Conservation (phyloP, 208 protist species). For the Strigomonas culicis region DNA sequence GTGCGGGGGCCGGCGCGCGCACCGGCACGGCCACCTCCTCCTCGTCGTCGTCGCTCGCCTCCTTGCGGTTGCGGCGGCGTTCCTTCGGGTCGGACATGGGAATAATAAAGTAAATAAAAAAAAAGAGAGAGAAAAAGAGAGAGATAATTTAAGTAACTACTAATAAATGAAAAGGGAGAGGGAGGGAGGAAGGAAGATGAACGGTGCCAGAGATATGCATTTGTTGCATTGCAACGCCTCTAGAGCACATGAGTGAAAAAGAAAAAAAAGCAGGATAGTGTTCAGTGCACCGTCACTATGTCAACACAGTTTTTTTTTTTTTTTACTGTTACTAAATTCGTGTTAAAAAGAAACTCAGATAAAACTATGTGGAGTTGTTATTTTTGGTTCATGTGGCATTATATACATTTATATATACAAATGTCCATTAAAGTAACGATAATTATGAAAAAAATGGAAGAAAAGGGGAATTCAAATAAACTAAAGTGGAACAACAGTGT, state of each 20-base stretch:
- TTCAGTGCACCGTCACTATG: neutral
- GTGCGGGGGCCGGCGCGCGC: neutral
- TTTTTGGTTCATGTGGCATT: neutral
- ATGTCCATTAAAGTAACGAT: neutral
- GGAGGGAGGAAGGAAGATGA: neutral
- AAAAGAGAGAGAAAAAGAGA: neutral
- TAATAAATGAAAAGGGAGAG: slow-evolving; percentile 2
- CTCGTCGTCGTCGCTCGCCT: slow-evolving; percentile 3
- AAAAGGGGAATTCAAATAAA: no score
- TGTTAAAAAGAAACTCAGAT: neutral
- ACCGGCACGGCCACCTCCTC: neutral
- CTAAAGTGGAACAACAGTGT: neutral
- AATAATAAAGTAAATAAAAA: neutral
- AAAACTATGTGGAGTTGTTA: neutral
- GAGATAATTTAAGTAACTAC: neutral
- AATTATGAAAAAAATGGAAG: slow-evolving; percentile 1
- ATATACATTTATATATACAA: neutral
- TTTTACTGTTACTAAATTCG: slow-evolving; percentile 1
- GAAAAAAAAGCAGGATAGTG: neutral
- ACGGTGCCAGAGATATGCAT: neutral
- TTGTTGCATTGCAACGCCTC: neutral
- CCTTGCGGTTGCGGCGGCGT: neutral
- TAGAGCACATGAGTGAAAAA: neutral
- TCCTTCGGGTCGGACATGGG: neutral
- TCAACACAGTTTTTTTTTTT: slow-evolving; percentile 7